phyloP scores from a whole-genome alignment of 257 asterid genomes.

The Leonotis leonurus region DNA sequence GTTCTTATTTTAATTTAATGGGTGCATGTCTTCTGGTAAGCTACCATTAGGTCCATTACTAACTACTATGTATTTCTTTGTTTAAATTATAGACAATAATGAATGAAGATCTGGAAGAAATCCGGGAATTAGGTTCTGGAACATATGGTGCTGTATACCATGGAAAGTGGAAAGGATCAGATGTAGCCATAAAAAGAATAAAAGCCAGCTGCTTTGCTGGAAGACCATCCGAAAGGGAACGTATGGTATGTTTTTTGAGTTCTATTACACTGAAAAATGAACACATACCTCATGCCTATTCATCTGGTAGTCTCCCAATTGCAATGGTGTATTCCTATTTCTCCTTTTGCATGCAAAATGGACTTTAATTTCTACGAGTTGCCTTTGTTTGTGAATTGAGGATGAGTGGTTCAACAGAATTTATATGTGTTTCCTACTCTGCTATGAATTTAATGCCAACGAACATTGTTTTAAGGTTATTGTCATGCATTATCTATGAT shows the following conservation, averaged over 20 bases:
- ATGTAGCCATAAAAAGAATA: slow-evolving; percentile 93
- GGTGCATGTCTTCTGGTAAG: not conserved
- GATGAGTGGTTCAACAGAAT: not conserved
- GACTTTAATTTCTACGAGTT: not conserved
- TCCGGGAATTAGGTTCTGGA: slow-evolving; percentile 92
- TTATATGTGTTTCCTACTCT: no score
- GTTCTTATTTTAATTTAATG: not conserved
- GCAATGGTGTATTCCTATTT: not conserved
- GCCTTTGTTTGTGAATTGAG: not conserved
- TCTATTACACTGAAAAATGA: not conserved
- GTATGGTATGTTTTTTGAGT: slow-evolving; percentile 52
- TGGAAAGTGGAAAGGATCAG: slow-evolving; percentile 99
- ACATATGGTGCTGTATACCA: slow-evolving; percentile 91
- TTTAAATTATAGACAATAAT: slow-evolving; percentile 54
- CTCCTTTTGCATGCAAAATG: not conserved
- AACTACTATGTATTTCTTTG: not conserved
- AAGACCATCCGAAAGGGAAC: slow-evolving; percentile 95
- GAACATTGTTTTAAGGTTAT: no score
- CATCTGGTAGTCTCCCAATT: not conserved
- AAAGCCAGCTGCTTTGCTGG: slow-evolving; percentile 98
- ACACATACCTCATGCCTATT: not conserved
- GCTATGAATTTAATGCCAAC: no score
- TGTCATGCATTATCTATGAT: no score
- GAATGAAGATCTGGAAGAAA: slow-evolving; percentile 95
- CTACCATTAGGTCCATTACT: no score